Evolutionary conservation across 345 rosid species (phyloP).

Genomic region (Noccaea bulbosa): DNA sequence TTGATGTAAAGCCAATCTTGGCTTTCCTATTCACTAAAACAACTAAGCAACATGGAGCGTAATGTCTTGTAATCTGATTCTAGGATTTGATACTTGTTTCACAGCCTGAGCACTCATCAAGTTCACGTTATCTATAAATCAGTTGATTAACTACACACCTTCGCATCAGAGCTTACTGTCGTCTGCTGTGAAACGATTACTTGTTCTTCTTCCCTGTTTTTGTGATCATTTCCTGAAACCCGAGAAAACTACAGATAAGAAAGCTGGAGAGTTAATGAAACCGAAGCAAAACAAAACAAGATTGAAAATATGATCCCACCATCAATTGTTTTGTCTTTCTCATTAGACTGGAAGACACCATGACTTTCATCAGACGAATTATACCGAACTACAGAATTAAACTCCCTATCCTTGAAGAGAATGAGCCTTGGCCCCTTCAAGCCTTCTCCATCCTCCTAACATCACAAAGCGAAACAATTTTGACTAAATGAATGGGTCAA

Average conservation of each 20-base stretch:
- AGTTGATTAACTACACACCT: slow-evolving; percentile 47
- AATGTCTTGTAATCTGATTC: slow-evolving; percentile 16
- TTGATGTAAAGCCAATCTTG: background rate
- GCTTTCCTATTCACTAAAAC: slow-evolving; percentile 19
- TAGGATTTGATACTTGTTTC: slow-evolving; percentile 7
- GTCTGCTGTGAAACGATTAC: slow-evolving; percentile 43
- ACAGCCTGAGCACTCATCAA: slow-evolving; percentile 23
- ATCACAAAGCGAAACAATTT: slow-evolving; percentile 31
- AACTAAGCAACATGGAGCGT: slow-evolving; percentile 11
- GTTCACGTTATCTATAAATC: background rate
- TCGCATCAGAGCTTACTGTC: slow-evolving; percentile 39
- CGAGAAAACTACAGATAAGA: slow-evolving; percentile 29
- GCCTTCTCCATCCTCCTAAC: slow-evolving; percentile 68
- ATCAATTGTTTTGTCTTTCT: slow-evolving; percentile 41
- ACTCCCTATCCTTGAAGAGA: slow-evolving; percentile 60
- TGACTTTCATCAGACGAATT: slow-evolving; percentile 38
- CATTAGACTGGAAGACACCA: slow-evolving; percentile 40
- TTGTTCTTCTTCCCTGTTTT: slow-evolving; percentile 42
- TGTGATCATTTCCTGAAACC: slow-evolving; percentile 54
- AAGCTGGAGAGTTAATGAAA: slow-evolving; percentile 24
- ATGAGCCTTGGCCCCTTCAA: slow-evolving; percentile 71
- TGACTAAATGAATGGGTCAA: slow-evolving; percentile 10
- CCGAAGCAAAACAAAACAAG: slow-evolving; percentile 8
- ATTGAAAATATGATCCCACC: slow-evolving; percentile 45
- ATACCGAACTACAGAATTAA: slow-evolving; percentile 47